Conservation (phyloP, 371 early-diverging fungal genomes). For the Mortierella sp. region DNA sequence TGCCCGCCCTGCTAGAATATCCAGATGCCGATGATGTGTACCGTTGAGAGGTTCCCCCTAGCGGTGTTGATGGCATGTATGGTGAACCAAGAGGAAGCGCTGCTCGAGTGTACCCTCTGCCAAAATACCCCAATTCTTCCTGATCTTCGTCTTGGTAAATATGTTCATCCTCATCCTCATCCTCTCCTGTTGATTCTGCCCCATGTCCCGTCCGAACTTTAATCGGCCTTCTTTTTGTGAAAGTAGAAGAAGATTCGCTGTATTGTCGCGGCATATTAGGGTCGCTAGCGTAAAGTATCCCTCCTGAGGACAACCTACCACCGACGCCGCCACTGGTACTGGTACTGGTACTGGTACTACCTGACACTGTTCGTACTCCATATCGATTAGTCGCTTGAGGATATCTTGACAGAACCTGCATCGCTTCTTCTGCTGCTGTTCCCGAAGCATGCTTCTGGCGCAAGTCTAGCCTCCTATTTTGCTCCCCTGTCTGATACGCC, state of each 20-base stretch:
- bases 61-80: slow-evolving; percentile 51
- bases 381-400: slow-evolving; percentile 49
- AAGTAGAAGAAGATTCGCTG: background rate
- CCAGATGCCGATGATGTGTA: slow-evolving; percentile 33
- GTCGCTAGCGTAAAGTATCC: slow-evolving; percentile 35
- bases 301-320: slow-evolving; percentile 9
- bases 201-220: slow-evolving; percentile 7
- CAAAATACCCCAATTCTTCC: slow-evolving; percentile 56
- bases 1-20: slow-evolving; percentile 43
- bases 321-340: background rate
- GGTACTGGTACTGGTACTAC: background rate
- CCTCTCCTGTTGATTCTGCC: slow-evolving; percentile 31
- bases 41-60: slow-evolving; percentile 15
- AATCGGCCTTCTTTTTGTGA: slow-evolving; percentile 18
- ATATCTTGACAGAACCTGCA: slow-evolving; percentile 37
- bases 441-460: slow-evolving; percentile 35
- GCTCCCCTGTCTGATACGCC: slow-evolving; percentile 1
- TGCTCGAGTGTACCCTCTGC: slow-evolving; percentile 29
- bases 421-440: slow-evolving; percentile 41
- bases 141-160: slow-evolving; percentile 65
- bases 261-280: slow-evolving; percentile 28
- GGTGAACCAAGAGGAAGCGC: slow-evolving; percentile 46
- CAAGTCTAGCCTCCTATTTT: slow-evolving; percentile 28
- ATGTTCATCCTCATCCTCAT: slow-evolving; percentile 64
- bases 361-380: background rate